phyloP scores from a whole-genome alignment of 768 basidiomycete genomes.

The Strobilomyces dryophilus region DNA sequence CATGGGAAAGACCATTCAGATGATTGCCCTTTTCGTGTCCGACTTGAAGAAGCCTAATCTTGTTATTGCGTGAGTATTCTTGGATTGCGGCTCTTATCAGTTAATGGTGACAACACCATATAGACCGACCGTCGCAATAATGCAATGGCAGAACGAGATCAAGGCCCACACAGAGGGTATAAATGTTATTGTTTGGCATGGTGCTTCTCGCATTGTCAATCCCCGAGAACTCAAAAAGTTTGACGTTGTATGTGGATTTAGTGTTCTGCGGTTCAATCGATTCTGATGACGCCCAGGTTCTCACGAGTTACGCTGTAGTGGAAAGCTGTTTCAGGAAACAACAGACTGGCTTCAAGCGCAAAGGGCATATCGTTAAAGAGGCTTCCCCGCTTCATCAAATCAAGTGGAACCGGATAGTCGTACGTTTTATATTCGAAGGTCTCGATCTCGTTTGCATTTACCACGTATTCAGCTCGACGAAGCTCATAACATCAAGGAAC shows the following conservation, averaged over 20 bases:
- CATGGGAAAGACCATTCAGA: conserved; percentile 97
- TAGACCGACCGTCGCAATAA: conserved; percentile 51
- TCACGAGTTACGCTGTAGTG: conserved; percentile 84
- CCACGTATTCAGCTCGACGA: conserved; percentile 69
- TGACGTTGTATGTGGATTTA: conserved; percentile 64
- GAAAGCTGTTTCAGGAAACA: conserved; percentile 94
- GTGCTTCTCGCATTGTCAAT: conserved; percentile 64
- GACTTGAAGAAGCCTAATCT: conserved; percentile 80
- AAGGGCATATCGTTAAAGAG: conserved; percentile 80
- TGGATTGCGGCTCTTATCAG: not conserved
- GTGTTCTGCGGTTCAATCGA: not conserved
- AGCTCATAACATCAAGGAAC: conserved; percentile 98
- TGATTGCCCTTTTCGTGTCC: conserved; percentile 83
- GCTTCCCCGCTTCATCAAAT: conserved; percentile 81
- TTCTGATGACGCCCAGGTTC: conserved; percentile 44
- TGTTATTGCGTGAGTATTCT: conserved; percentile 75
- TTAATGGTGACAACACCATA: not conserved
- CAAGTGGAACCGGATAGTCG: conserved; percentile 79
- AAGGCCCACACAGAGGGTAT: conserved; percentile 77
- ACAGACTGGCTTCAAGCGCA: conserved; percentile 86
- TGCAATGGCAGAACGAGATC: conserved; percentile 95
- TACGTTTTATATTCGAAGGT: conserved; percentile 32
- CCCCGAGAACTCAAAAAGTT: conserved; percentile 69
- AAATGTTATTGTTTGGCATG: conserved; percentile 92
- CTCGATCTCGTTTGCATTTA: not conserved